Percentiles rank a stretch among this genome's conserved stretches.
phyloP scores from a whole-genome alignment of 2,329 filamentous ascomycete genomes.

The Botrytis pseudocinerea region DNA sequence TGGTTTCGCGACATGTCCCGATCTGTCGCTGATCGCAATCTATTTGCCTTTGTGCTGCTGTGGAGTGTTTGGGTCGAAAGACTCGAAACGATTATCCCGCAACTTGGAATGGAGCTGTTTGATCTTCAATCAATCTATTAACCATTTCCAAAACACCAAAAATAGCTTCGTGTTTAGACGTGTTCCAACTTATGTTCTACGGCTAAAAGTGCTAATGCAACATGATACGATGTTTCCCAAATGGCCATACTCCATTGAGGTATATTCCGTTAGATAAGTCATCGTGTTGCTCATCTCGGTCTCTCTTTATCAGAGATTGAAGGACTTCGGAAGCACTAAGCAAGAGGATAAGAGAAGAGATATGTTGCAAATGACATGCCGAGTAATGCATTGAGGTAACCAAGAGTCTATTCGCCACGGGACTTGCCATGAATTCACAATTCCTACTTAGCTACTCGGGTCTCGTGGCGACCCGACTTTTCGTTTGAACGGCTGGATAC shows the following conservation, averaged over 20 bases:
- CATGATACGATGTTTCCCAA: not conserved
- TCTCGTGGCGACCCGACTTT: conserved; percentile 22
- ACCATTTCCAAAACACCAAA: not conserved
- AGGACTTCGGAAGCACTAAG: conserved; percentile 17
- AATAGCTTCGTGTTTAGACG: conserved; percentile 16
- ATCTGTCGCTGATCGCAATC: conserved; percentile 14
- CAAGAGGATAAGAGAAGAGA: not conserved
- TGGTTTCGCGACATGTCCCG: conserved; percentile 11
- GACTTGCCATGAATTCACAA: conserved; percentile 16
- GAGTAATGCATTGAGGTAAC: conserved; percentile 19
- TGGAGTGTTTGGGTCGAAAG: conserved; percentile 11
- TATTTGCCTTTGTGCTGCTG: conserved; percentile 8
- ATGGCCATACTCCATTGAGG: not conserved
- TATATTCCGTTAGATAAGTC: conserved; percentile 2
- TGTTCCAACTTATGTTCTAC: not conserved
- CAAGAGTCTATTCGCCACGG: conserved; percentile 14
- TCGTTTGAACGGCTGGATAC: conserved; percentile 21
- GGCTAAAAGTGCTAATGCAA: not conserved
- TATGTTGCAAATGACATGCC: not conserved
- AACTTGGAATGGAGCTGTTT: conserved; percentile 15
- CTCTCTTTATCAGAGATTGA: conserved; percentile 19
- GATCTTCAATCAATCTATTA: conserved; percentile 16
- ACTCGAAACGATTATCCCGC: conserved; percentile 16
- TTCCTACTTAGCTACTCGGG: conserved; percentile 1
- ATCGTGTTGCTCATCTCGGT: conserved; percentile 15